These are phyloP conservation scores for Naganishia sp. DNA, from an alignment of 1,284 basidiomycete species.

Conservation along the genomic window DNA sequence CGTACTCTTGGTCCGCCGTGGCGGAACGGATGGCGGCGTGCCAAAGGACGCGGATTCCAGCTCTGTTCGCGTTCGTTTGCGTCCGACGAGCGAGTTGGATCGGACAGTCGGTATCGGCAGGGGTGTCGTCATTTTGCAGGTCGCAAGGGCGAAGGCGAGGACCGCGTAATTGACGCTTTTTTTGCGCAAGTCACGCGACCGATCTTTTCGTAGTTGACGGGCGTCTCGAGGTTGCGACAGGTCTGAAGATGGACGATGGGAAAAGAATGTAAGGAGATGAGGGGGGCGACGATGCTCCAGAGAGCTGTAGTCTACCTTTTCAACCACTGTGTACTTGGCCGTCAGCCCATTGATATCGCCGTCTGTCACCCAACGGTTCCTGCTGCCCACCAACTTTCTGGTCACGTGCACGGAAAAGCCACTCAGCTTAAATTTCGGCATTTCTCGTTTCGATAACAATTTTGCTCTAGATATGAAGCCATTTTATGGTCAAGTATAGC, in stretches of 20 bases:
- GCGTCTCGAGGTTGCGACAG: background rate
- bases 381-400: background rate
- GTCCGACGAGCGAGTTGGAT: slow-evolving; percentile 45
- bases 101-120: slow-evolving; percentile 36
- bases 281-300: background rate
- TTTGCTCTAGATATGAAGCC: no score
- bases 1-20: slow-evolving; percentile 49
- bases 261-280: no score
- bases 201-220: background rate
- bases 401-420: background rate
- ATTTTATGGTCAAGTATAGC: no score
- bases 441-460: no score
- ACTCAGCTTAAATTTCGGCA: no score
- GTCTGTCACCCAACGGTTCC: no score
- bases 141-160: background rate
- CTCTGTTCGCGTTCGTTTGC: slow-evolving; percentile 46
- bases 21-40: slow-evolving; percentile 34
- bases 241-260: no score
- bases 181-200: slow-evolving; percentile 1
- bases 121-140: slow-evolving; percentile 6
- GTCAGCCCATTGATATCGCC: background rate
- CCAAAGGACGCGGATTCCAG: slow-evolving; percentile 36
- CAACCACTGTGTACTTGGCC: background rate
- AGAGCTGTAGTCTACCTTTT: background rate
- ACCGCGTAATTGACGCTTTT: background rate